Conservation (phyloP, 2,329 filamentous ascomycete genomes). For the Fusarium humuli region DNA sequence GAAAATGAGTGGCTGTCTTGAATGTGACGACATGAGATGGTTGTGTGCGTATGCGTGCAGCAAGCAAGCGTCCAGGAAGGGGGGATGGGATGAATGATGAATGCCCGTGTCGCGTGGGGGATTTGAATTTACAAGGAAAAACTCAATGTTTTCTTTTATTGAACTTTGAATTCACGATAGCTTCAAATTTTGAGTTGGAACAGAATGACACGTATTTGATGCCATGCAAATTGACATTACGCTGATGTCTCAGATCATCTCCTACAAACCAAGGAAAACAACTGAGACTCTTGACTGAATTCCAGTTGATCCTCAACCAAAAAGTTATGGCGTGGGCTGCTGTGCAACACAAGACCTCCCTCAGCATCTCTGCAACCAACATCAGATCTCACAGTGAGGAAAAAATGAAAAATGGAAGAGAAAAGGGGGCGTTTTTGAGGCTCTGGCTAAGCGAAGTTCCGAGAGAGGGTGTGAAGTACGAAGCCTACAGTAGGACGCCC, state of each 20-base stretch:
- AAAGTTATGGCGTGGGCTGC: conserved; percentile 17
- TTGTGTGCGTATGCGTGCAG: conserved; percentile 12
- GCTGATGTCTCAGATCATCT: background rate
- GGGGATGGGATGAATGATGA: conserved; percentile 19
- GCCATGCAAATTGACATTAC: background rate
- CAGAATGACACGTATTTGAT: background rate
- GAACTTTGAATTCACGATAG: conserved; percentile 23
- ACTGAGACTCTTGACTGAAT: conserved; percentile 7
- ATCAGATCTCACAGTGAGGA: conserved; percentile 29
- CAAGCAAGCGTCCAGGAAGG: background rate
- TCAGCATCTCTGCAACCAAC: conserved; percentile 32
- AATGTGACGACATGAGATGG: conserved; percentile 31
- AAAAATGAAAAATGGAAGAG: background rate
- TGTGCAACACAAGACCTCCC: conserved; percentile 23
- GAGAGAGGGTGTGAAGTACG: conserved; percentile 33
- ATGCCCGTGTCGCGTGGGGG: conserved; percentile 23
- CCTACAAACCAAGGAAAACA: background rate
- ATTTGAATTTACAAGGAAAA: background rate
- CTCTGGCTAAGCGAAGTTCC: conserved; percentile 26
- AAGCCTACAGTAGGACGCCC: conserved; percentile 8
- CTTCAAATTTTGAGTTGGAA: conserved; percentile 6
- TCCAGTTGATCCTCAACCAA: conserved; percentile 22
- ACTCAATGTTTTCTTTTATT: conserved; percentile 5
- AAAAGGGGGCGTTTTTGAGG: conserved; percentile 30
- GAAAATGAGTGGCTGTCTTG: conserved; percentile 27